Conservation (phyloP, 352 stramenopile species). For the Plasmopara viticola region DNA sequence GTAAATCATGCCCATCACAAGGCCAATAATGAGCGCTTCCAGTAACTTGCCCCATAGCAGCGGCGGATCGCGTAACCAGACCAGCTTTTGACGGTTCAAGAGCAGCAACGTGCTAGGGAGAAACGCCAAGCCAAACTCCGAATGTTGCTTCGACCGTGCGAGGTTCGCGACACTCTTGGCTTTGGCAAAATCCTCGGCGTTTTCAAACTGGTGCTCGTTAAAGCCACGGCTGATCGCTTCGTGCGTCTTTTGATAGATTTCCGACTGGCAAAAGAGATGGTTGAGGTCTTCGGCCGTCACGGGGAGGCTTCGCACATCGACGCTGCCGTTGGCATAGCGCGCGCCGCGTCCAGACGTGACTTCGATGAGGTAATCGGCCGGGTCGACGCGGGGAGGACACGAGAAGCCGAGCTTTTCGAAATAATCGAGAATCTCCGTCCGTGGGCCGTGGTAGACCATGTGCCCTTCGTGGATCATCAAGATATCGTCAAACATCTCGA, state of each 20-base stretch:
- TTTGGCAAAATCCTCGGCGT: constrained; percentile 50
- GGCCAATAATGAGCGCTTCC: constrained; percentile 59
- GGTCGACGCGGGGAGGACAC: constrained; percentile 53
- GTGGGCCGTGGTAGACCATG: constrained; percentile 91
- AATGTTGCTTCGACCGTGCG: constrained; percentile 39
- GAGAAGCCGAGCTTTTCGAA: constrained; percentile 79
- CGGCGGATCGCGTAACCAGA: constrained; percentile 57
- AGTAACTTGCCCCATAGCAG: constrained; percentile 57
- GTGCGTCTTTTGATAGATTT: constrained; percentile 47
- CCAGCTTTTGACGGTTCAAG: constrained; percentile 55
- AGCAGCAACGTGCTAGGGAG: constrained; percentile 39
- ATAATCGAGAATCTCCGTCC: constrained; percentile 65
- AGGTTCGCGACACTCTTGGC: constrained; percentile 44
- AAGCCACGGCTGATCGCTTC: constrained; percentile 45
- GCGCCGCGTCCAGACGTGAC: constrained; percentile 49
- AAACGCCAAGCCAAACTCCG: constrained; percentile 49
- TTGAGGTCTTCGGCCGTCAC: constrained; percentile 44
- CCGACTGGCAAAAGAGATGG: constrained; percentile 45
- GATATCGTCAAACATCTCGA: constrained; percentile 93
- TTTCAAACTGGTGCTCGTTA: constrained; percentile 55
- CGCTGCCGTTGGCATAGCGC: constrained; percentile 39
- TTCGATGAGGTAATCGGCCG: constrained; percentile 62
- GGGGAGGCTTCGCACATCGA: constrained; percentile 33
- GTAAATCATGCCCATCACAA: constrained; percentile 74
- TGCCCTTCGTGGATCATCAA: constrained; percentile 90